Evolutionary conservation across 768 basidiomycete genomes (phyloP).

Genomic region (Boletellus sp.): DNA sequence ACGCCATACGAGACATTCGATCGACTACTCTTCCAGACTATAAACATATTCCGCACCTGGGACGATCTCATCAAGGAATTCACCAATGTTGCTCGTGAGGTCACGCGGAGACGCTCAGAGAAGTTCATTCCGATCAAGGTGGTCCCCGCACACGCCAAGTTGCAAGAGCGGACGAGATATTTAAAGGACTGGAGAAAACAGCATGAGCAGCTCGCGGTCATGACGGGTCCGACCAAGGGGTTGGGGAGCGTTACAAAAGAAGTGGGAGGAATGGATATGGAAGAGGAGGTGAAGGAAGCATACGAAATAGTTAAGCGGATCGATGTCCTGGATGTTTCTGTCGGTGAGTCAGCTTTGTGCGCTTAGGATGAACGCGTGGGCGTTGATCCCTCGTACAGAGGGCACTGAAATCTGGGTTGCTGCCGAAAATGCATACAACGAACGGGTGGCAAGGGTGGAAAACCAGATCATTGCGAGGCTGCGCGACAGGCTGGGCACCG

Average conservation of each 20-base stretch:
- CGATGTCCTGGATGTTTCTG: conserved; percentile 91
- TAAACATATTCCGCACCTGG: conserved; percentile 81
- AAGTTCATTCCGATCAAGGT: conserved; percentile 98
- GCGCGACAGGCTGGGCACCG: conserved; percentile 88
- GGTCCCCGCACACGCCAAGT: conserved; percentile 80
- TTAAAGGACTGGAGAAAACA: conserved; percentile 92
- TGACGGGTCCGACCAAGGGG: conserved; percentile 94
- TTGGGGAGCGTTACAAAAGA: conserved; percentile 69
- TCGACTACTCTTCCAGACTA: conserved; percentile 69
- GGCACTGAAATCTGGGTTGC: conserved; percentile 98
- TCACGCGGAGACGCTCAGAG: conserved; percentile 83
- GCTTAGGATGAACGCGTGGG: not conserved
- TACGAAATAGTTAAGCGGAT: conserved; percentile 98
- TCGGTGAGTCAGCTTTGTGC: conserved; percentile 50
- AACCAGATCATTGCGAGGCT: conserved; percentile 96
- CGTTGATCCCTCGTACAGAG: conserved; percentile 46
- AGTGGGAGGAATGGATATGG: conserved; percentile 93
- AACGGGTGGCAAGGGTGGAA: conserved; percentile 94
- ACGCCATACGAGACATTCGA: conserved; percentile 95
- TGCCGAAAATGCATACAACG: conserved; percentile 96
- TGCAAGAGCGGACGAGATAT: conserved; percentile 86
- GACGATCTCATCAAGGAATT: conserved; percentile 90
- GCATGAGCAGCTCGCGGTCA: conserved; percentile 94
- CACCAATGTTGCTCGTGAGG: conserved; percentile 88
- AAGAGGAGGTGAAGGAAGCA: conserved; percentile 92